Evolutionary conservation across 257 asterid species (phyloP), one percentile per base, ranked within the genome.

Genomic region (Salvia rosmarinus): DNA sequence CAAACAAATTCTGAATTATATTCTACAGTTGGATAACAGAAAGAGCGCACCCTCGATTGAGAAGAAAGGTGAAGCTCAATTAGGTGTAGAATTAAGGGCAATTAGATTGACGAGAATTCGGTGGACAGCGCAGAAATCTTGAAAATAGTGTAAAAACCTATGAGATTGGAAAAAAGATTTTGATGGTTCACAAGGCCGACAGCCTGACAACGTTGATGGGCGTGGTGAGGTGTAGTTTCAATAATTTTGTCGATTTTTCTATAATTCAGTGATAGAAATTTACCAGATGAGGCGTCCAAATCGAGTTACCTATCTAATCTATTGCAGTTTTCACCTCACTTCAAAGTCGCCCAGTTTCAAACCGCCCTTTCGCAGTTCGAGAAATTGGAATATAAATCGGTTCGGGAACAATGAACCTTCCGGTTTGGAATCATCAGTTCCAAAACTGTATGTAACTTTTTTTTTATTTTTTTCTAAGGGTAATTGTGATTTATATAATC

Each of bases 161-260:
- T 6, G 0, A 52, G 42, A 35, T 28, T 23, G 51, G 52, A 12
- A 20, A 9, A 32, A 40, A 47, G 37, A 42, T 2, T 56, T 64
- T 7, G 40, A 37, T 43, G 32, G 54, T 35, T 68, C 21, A 32
- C 67, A 64, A 54, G 68, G 78, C 14, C 71, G 81, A 61, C 75
- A 71, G 70, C 40, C 39, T 65, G 80, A 75, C 55, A 78, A 75
- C 30, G 78, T 32, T 66, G 80, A 67, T 68, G 67, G 73, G 75
- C 58, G 50, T 30, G 30, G 25, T 67, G 60, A 39, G 59, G 0
- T 40, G 77, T 71, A 74, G 42, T 71, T 77, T 56, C 62, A 10
- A 2, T 12, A 37, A 35, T 71, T 71, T 77, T 62, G 74, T 77
- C 81, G 1, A 35, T 8, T 71, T 17, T 54, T 19, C 1, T 43